Percentiles rank a stretch among this genome's conserved stretches.
phyloP scores from a whole-genome alignment of 2,329 filamentous ascomycete species.

The Colletotrichum scovillei region DNA sequence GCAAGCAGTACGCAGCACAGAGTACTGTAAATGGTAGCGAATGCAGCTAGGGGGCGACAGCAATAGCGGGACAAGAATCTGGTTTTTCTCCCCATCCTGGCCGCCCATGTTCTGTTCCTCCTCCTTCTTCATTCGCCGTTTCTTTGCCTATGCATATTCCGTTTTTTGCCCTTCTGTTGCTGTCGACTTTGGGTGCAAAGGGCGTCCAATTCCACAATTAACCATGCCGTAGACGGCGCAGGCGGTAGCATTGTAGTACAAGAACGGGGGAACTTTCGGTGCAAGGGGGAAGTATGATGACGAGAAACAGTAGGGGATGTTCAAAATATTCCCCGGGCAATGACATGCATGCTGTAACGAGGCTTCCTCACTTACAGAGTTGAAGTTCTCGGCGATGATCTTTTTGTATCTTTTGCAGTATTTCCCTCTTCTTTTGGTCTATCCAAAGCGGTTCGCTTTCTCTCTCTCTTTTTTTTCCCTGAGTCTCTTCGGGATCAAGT shows the following conservation, averaged over 20 bases:
- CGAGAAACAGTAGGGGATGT: neutral
- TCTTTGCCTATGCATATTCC: neutral
- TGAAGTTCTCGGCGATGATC: neutral
- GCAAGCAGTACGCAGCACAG: neutral
- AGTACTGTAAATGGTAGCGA: neutral
- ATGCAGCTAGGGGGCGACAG: neutral
- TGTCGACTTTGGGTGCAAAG: neutral
- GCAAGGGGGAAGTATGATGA: slow-evolving; percentile 2
- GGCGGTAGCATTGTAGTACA: neutral
- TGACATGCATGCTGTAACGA: neutral
- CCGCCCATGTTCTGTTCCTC: neutral
- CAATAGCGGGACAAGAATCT: neutral
- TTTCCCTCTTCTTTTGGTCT: too few species aligned
- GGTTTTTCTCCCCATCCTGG: neutral
- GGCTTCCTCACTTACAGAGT: slow-evolving; percentile 18
- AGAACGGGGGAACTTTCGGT: slow-evolving; percentile 10
- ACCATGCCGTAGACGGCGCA: slow-evolving; percentile 10
- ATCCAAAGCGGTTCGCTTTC: neutral
- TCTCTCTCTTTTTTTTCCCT: neutral
- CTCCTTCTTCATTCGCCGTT: neutral
- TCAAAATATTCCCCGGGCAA: neutral
- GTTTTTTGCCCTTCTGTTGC: neutral
- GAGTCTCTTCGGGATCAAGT: slow-evolving; percentile 9
- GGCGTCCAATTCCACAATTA: slow-evolving; percentile 13
- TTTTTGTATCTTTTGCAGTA: neutral